Conservation (phyloP, 2,329 filamentous ascomycete genomes). For the Botrytis tulipae region DNA sequence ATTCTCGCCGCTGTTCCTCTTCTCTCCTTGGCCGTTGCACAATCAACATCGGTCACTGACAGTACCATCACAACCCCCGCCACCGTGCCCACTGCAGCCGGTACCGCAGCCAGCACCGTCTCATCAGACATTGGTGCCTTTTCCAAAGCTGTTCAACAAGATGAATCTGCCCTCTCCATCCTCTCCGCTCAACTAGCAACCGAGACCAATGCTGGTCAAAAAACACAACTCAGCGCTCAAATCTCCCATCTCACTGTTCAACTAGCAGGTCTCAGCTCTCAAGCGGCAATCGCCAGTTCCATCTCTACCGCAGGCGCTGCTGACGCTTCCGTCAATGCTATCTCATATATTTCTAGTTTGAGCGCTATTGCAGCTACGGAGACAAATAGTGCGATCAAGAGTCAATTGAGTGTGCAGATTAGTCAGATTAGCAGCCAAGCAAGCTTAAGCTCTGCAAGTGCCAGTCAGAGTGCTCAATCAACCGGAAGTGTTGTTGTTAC, state of each 20-base stretch:
- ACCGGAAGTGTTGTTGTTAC: neutral
- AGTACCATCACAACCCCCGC: neutral
- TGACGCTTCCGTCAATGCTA: neutral
- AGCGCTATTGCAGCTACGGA: conserved; percentile 7
- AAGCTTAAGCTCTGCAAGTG: neutral
- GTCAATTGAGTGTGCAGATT: conserved; percentile 19
- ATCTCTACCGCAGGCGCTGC: neutral
- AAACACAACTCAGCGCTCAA: conserved; percentile 13
- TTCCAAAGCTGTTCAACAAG: neutral
- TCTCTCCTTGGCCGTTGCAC: conserved; percentile 6
- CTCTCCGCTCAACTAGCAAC: conserved; percentile 3
- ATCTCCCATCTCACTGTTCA: conserved; percentile 1
- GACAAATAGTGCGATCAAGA: conserved; percentile 1
- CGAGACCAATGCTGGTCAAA: neutral
- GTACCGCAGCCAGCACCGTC: neutral
- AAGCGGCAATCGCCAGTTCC: neutral
- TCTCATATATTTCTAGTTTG: conserved; percentile 7
- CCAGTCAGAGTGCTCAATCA: conserved; percentile 27
- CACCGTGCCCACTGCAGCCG: neutral
- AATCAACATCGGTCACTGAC: conserved; percentile 2
- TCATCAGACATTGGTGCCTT: conserved; percentile 8
- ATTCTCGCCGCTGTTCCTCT: conserved; percentile 7
- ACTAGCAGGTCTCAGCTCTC: conserved; percentile 2
- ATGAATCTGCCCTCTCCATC: neutral
- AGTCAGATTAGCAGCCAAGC: conserved; percentile 16